These are phyloP conservation scores for Penicillium waksmanii DNA, from an alignment of 495 filamentous ascomycete species.

Conservation along the genomic window DNA sequence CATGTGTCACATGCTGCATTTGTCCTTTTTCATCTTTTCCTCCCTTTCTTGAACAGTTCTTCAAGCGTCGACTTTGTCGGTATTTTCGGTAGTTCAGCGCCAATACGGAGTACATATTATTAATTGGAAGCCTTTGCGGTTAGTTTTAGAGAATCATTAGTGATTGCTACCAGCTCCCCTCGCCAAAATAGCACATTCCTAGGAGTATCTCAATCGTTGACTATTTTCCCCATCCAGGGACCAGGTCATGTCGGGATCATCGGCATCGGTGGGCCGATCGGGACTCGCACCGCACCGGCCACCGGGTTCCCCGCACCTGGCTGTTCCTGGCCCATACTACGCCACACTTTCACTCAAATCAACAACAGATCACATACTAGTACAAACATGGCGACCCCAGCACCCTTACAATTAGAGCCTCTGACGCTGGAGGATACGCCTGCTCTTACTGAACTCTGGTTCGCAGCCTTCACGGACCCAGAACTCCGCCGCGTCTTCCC, in stretches of 20 bases:
- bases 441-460: conserved; percentile 20
- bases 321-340: no score
- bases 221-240: background rate
- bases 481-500: conserved; percentile 21
- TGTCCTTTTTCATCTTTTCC: background rate
- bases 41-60: background rate
- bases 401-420: background rate
- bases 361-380: no score
- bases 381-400: background rate
- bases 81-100: conserved; percentile 1
- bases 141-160: background rate
- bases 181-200: background rate
- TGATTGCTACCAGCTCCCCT: background rate
- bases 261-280: background rate
- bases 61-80: conserved; percentile 7
- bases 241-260: background rate
- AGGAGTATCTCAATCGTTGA: background rate
- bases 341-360: no score
- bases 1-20: background rate
- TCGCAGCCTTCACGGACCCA: conserved; percentile 23
- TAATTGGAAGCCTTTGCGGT: background rate
- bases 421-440: conserved; percentile 20
- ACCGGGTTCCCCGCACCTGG: background rate
- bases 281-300: background rate
- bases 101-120: background rate